Base-by-base conservation (phyloP, 1,139 yeast species). In the Blastobotrys malaysiensis region DNA sequence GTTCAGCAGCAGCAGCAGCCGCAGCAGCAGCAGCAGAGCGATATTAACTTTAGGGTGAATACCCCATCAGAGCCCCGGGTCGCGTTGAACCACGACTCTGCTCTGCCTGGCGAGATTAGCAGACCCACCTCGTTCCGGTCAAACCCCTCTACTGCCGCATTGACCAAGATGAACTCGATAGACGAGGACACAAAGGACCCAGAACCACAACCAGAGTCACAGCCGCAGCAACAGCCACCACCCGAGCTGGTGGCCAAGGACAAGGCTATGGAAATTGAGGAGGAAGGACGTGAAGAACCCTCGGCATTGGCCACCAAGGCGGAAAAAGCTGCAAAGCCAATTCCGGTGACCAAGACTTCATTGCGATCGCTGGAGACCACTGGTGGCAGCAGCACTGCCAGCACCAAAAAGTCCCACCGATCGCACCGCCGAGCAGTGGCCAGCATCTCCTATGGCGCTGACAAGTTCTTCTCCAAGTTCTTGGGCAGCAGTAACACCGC, bases 31-130 rank as follows among this genome's bases (percentile, higher is more conserved):
- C 43, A 11, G 27, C 31, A 51, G 24, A 47, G 48, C 19, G 53
- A 53, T 13, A 48, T 49, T 13, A 52, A 53, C 57, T 47, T 56
- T 50, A 65, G 63, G 46, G 54, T 65, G 49, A 67, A 70, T 18
- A 58, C 60, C 54, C 57, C 68, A 7, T 63, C 72, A 19, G 68
- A 65, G 59, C 73, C 73, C 11, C 61, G 71, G 5, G 73, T 69
- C 7, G 73, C 64, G 2, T 59, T 70, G n/a, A 64, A 65, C 31
- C 72, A 65, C 36, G 73, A 65, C 36, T 59, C 70, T 16, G 66
- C 72, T n/a, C 62, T 68, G 39, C 65, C 71, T 2, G 73, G 73
- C 14, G 73, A 70, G 53, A 68, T 70, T 53, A 63, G 68, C 43
- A 60, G 70, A 6, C 73, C 73, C 1, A 50, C 59, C 4, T 60